Evolutionary conservation across 2,329 filamentous ascomycete genomes (phyloP).

Genomic region (Coniochaeta hoffmannii): DNA sequence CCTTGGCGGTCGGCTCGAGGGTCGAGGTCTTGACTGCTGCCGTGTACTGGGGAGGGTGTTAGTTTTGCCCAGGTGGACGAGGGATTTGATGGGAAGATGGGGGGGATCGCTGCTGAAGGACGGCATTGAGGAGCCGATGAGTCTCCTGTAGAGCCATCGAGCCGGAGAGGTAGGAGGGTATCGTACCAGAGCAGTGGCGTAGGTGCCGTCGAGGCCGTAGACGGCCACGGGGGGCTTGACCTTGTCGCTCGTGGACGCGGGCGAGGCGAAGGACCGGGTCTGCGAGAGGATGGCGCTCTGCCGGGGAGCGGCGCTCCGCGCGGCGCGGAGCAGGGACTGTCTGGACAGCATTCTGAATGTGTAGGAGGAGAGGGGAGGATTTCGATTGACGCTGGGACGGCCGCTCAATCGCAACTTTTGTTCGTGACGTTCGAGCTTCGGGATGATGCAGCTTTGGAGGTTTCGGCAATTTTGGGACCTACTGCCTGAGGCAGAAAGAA

Average conservation of each 20-base stretch:
- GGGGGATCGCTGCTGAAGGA: background rate
- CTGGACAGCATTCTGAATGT: conserved; percentile 49
- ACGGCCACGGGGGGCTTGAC: conserved; percentile 82
- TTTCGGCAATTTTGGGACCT: conserved; percentile 34
- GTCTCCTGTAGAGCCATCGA: no score
- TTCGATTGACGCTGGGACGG: conserved; percentile 13
- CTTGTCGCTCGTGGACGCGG: conserved; percentile 53
- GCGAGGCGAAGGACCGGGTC: conserved; percentile 69
- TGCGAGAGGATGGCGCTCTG: conserved; percentile 52
- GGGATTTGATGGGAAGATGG: background rate
- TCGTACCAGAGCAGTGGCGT: conserved; percentile 95
- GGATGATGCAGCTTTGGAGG: conserved; percentile 21
- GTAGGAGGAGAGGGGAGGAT: conserved; percentile 15
- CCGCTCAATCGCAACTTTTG: conserved; percentile 10
- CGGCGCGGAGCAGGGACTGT: conserved; percentile 48
- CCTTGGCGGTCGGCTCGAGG: conserved; percentile 79
- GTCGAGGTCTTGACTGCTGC: conserved; percentile 81
- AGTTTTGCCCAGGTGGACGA: background rate
- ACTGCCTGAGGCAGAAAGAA: conserved; percentile 38
- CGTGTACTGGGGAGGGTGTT: conserved; percentile 63
- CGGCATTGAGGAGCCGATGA: no score
- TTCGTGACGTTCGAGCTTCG: conserved; percentile 20
- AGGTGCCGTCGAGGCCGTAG: conserved; percentile 95
- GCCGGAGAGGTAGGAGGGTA: background rate
- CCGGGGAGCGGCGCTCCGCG: conserved; percentile 47